phyloP scores from a whole-genome alignment of 306 rosid genomes.

The Dicorynia guianensis region DNA sequence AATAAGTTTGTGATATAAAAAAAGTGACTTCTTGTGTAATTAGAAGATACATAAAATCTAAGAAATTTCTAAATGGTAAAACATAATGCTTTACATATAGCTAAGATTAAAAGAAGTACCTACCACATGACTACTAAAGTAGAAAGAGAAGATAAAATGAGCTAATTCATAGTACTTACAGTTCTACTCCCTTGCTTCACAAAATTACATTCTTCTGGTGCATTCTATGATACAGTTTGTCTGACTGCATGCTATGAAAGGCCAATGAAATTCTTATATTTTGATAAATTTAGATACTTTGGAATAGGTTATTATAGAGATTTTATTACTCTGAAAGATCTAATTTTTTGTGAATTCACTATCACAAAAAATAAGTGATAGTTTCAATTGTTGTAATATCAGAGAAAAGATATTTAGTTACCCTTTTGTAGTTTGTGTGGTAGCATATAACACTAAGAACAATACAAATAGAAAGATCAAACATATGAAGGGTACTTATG shows the following conservation, averaged over 20 bases:
- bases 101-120: too few relatives aligned
- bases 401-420: background rate
- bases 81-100: background rate
- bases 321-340: background rate
- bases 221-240: background rate
- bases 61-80: background rate
- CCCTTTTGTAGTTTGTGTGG: background rate
- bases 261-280: background rate
- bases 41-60: background rate
- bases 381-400: background rate
- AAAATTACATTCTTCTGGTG: background rate
- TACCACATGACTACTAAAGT: too few relatives aligned
- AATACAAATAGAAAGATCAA: background rate
- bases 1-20: too few relatives aligned
- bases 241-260: background rate
- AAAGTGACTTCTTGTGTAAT: too few relatives aligned
- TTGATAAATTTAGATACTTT: background rate
- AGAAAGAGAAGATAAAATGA: background rate
- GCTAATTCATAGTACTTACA: background rate
- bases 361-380: background rate
- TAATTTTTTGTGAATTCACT: background rate
- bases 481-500: conserved; percentile 39
- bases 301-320: background rate
- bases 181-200: background rate
- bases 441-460: background rate